Evolutionary conservation across 805 yeast species (phyloP).

Genomic region (Yamadazyma laniorum): DNA sequence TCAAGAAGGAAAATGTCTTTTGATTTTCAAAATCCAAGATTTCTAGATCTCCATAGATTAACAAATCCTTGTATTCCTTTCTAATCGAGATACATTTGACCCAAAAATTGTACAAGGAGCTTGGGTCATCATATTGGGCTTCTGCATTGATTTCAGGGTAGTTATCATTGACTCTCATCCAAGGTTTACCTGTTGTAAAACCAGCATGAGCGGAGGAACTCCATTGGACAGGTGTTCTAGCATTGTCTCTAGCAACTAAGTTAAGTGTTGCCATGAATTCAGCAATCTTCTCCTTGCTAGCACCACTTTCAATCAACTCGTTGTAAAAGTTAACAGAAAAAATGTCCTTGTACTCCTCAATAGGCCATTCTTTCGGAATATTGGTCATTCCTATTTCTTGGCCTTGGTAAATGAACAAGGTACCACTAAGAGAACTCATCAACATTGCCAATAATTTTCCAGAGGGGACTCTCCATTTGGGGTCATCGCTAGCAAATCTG

Average conservation of each 20-base stretch:
- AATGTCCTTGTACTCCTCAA: slow-evolving; percentile 52
- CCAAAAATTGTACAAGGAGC: slow-evolving; percentile 49
- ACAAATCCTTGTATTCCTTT: slow-evolving; percentile 41
- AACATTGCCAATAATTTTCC: slow-evolving; percentile 51
- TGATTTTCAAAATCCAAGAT: slow-evolving; percentile 43
- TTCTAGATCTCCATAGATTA: slow-evolving; percentile 45
- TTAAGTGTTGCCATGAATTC: slow-evolving; percentile 32
- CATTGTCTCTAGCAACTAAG: slow-evolving; percentile 49
- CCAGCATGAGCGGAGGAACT: slow-evolving; percentile 45
- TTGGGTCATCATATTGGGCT: slow-evolving; percentile 43
- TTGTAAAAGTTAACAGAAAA: slow-evolving; percentile 44
- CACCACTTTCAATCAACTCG: slow-evolving; percentile 26
- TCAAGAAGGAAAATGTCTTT: slow-evolving; percentile 39
- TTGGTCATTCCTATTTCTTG: slow-evolving; percentile 61
- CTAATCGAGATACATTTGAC: slow-evolving; percentile 41
- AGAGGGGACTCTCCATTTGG: slow-evolving; percentile 28
- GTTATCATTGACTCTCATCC: slow-evolving; percentile 54
- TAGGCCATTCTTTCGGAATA: slow-evolving; percentile 41
- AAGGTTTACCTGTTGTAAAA: slow-evolving; percentile 48
- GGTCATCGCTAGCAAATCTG: slow-evolving; percentile 46
- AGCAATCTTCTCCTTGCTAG: slow-evolving; percentile 8
- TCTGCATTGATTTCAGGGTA: slow-evolving; percentile 49
- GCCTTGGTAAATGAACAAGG: slow-evolving; percentile 58
- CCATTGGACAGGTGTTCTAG: slow-evolving; percentile 61
- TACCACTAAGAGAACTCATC: slow-evolving; percentile 49